Base-by-base conservation (phyloP, 495 filamentous ascomycete species). In the Penicillium atrosanguineum region DNA sequence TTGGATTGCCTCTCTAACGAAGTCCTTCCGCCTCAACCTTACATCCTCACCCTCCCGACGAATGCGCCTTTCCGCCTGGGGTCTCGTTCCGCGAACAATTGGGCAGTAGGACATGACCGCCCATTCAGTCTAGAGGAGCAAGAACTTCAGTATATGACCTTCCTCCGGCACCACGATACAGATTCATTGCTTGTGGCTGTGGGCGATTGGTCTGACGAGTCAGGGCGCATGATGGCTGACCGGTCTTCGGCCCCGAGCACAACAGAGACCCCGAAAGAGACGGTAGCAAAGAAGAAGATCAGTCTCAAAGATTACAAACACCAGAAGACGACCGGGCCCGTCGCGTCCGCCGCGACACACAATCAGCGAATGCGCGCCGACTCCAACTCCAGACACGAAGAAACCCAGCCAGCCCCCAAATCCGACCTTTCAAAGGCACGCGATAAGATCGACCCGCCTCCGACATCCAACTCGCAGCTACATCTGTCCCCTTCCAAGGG, bases 111-210 rank as follows among this genome's bases (percentile, higher is more conserved):
- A 56, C 63, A 70, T 65, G 69, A 74, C 46, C 72, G 72, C 9
- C 76, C 72, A 16, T 82, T 82, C 51, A 57, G 59, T 26, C 57
- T 60, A 26, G 70, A 79, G 45, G 79, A 82, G 64, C 70, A 80
- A 46, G 67, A 76, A 61, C 69, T 82, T 48, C 79, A 82, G 50
- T 82, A 80, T 48, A 73, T 79, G 70, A 82, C 78, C 38, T 82
- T 80, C 52, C 60, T 78, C 51, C 69, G 72, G n/a, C 74, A 79
- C 51, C 65, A 73, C 63, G 63, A 74, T 51, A 64, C 63, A 29
- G 76, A 81, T 53, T 75, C 74, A 3, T 59, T 82, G 45, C 59
- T 80, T 42, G 63, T 70, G 41, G 71, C 75, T 16, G 69, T 78
- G 48, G 79, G 79, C 28, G 75, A 78, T 53, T 82, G 79, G 79